phyloP scores from a whole-genome alignment of 768 basidiomycete genomes.

The Russula griseocarnosa region DNA sequence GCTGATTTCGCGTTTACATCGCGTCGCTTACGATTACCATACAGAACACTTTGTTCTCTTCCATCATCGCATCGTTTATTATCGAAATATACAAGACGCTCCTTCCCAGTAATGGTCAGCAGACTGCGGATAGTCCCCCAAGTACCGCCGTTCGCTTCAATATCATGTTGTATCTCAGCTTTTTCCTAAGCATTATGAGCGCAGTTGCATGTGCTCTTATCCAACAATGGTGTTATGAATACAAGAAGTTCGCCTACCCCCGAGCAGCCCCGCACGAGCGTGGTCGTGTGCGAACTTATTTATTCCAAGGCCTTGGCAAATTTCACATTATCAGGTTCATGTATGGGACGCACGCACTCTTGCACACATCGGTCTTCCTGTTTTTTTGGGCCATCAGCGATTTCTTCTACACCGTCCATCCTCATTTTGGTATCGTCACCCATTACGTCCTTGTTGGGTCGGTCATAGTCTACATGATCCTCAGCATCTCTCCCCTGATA shows the following conservation, averaged over 20 bases:
- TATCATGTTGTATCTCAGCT: conserved; percentile 22
- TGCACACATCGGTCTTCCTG: conserved; percentile 20
- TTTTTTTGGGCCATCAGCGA: conserved; percentile 23
- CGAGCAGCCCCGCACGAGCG: conserved; percentile 11
- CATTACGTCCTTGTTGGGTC: background rate
- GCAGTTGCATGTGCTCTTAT: conserved; percentile 20
- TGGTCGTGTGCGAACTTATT: conserved; percentile 20
- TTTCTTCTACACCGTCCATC: conserved; percentile 13
- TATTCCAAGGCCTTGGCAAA: conserved; percentile 6
- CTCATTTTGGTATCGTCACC: background rate
- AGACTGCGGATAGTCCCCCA: background rate
- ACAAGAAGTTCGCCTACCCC: conserved; percentile 5
- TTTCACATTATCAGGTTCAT: conserved; percentile 17
- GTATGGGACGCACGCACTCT: conserved; percentile 13
- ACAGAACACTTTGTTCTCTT: conserved; percentile 27
- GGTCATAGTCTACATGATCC: background rate
- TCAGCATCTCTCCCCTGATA: conserved; percentile 19
- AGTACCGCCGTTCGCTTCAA: conserved; percentile 21
- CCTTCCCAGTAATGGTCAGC: conserved; percentile 9
- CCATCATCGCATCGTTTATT: conserved; percentile 28
- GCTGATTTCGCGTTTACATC: background rate
- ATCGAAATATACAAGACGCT: conserved; percentile 27
- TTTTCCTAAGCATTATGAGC: conserved; percentile 21
- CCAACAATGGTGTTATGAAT: conserved; percentile 25
- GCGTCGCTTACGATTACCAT: background rate